phyloP scores from a whole-genome alignment of 2,329 filamentous ascomycete species.

The Diaporthe citriasiana region DNA sequence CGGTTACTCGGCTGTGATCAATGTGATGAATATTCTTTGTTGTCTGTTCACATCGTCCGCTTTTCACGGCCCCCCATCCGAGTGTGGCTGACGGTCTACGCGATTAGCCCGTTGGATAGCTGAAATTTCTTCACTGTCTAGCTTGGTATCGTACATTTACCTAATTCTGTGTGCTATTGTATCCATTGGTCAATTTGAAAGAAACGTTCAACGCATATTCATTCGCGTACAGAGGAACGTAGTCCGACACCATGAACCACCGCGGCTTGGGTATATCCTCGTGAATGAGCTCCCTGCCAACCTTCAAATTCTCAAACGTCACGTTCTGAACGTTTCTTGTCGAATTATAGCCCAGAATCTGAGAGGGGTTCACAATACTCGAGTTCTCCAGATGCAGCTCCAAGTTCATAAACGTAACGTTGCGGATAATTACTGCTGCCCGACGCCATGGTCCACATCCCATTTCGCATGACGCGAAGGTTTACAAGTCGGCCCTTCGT shows the following conservation, averaged over 20 bases:
- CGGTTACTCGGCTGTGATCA: too few relatives aligned
- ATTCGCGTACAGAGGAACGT: conserved; percentile 26
- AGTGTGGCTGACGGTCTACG: too few relatives aligned
- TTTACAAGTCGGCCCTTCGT: conserved; percentile 52
- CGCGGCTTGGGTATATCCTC: neutral
- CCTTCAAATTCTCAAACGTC: neutral
- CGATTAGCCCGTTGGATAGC: neutral
- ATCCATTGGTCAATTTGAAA: neutral
- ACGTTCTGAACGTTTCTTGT: conserved; percentile 6
- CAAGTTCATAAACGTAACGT: conserved; percentile 49
- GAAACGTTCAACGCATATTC: conserved; percentile 21
- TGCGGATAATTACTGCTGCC: conserved; percentile 50
- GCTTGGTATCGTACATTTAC: neutral
- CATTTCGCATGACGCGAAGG: conserved; percentile 53
- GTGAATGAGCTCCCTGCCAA: neutral
- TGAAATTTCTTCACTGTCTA: neutral
- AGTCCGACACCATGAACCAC: conserved; percentile 14
- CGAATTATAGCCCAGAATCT: neutral
- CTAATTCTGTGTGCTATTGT: neutral
- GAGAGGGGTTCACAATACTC: conserved; percentile 1
- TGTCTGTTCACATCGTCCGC: neutral
- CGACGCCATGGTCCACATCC: conserved; percentile 52
- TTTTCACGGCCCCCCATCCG: neutral
- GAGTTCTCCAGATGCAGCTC: conserved; percentile 17
- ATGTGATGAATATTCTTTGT: too few relatives aligned